A percentile compares a stretch with the other conserved stretches of the same genome.
These are phyloP conservation scores for Ceratobasidium papillatum DNA, from an alignment of 1,284 basidiomycete genomes.

Conservation along the genomic window DNA sequence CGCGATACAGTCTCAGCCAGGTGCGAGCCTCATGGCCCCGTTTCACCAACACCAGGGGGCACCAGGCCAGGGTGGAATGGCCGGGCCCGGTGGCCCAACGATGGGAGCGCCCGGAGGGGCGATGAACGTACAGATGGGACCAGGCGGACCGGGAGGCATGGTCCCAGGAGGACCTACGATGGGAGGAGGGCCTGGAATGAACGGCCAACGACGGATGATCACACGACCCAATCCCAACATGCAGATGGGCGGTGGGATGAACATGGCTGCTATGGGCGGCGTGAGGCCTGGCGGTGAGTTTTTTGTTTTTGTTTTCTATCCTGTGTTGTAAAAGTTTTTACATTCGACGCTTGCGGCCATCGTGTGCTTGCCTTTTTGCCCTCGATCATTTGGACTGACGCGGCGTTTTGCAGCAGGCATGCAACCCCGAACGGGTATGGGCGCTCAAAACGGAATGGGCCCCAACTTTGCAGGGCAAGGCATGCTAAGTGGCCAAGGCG, in stretches of 20 bases:
- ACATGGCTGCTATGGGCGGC: background rate
- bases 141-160: background rate
- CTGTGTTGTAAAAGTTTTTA: background rate
- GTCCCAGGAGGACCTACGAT: slow-evolving; percentile 12
- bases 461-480: slow-evolving; percentile 13
- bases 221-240: background rate
- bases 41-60: slow-evolving; percentile 18
- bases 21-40: slow-evolving; percentile 29
- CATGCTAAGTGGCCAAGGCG: slow-evolving; percentile 10
- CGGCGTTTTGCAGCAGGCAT: slow-evolving; percentile 7
- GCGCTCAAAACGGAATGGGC: slow-evolving; percentile 14
- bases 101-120: background rate
- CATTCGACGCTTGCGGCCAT: background rate
- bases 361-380: background rate
- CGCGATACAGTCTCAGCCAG: slow-evolving; percentile 34
- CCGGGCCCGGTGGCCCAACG: slow-evolving; percentile 1
- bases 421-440: slow-evolving; percentile 12
- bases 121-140: slow-evolving; percentile 1
- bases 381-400: background rate
- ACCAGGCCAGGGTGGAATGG: background rate
- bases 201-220: background rate
- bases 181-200: slow-evolving; percentile 3
- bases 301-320: background rate
- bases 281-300: slow-evolving; percentile 27
- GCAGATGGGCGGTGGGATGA: slow-evolving; percentile 8